Base-by-base conservation (phyloP, 306 rosid species). In the Pueraria montana region DNA sequence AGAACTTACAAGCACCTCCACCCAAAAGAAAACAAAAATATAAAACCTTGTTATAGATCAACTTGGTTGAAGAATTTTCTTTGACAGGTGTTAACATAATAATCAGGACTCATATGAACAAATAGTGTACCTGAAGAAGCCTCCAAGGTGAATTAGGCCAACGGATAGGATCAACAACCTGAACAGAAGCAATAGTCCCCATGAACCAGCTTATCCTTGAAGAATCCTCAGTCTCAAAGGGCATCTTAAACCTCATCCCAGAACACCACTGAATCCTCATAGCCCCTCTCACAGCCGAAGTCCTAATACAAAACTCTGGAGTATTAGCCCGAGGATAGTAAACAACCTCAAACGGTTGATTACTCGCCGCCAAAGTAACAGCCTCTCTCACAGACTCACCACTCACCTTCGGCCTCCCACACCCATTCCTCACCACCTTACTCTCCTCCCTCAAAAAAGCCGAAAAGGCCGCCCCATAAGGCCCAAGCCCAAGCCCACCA, bases 71-170 rank as follows among this genome's bases (percentile, higher is more conserved):
- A 30, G 11, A 42, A 42, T 2, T n/a, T n/a, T n/a, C n/a, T n/a
- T n/a, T n/a, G n/a, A n/a, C n/a, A n/a, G n/a, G n/a, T n/a, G n/a
- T n/a, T n/a, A n/a, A n/a, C n/a, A n/a, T n/a, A n/a, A n/a, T n/a
- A n/a, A n/a, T n/a, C n/a, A n/a, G n/a, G n/a, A n/a, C n/a, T n/a
- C n/a, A n/a, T n/a, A n/a, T n/a, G n/a, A n/a, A n/a, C n/a, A 43
- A 43, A 9, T 42, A 42, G 71, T 38, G 8, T 87, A 93, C 99
- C 99, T 94, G 98, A 61, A 96, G 98, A 87, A 92, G 95, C 42
- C 99, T 82, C 99, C 99, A 96, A n/a, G 97, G 98, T 3, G 99
- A 96, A 78, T 92, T 87, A 58, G 98, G 96, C 99, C 99, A 96
- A 42, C 93, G 91, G 71, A 92, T 86, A 3, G 94, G 94, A 74